Percentiles rank a stretch among this genome's conserved stretches.
Evolutionary conservation across 345 rosid genomes (phyloP).

Genomic region (Laguncularia racemosa): DNA sequence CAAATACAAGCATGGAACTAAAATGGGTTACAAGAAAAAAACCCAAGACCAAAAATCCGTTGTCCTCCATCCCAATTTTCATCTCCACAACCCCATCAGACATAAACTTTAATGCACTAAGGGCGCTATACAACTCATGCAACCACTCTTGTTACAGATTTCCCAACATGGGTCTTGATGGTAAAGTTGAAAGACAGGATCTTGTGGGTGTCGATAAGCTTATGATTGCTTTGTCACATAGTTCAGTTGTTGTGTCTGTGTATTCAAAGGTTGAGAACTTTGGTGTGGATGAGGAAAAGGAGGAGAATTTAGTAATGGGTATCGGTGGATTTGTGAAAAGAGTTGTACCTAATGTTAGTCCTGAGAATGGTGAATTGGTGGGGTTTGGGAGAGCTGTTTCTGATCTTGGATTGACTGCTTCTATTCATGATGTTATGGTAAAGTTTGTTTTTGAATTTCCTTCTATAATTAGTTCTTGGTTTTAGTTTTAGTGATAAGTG

Average conservation of each 20-base stretch:
- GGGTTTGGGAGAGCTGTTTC: constrained; percentile 89
- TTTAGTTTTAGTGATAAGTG: neutral
- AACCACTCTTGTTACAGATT: constrained; percentile 59
- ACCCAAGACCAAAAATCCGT: constrained; percentile 2
- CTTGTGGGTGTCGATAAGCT: constrained; percentile 51
- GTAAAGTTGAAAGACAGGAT: constrained; percentile 15
- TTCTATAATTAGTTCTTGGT: too few relatives aligned
- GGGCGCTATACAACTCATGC: constrained; percentile 44
- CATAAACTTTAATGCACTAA: constrained; percentile 35
- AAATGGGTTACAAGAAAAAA: neutral
- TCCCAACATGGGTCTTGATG: constrained; percentile 22
- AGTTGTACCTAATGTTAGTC: constrained; percentile 34
- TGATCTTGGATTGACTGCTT: constrained; percentile 75
- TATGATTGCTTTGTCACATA: constrained; percentile 49
- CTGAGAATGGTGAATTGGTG: constrained; percentile 49
- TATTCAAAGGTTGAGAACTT: constrained; percentile 38
- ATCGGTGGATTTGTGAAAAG: constrained; percentile 32
- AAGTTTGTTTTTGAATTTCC: neutral
- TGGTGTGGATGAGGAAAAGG: neutral
- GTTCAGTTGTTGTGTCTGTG: constrained; percentile 63
- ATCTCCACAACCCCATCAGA: constrained; percentile 55
- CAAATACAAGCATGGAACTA: constrained; percentile 2
- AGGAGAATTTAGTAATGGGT: constrained; percentile 19
- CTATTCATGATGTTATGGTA: constrained; percentile 79
- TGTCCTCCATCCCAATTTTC: constrained; percentile 39